Conservation (phyloP, 139 green algal species). For the Closterium sp. region DNA sequence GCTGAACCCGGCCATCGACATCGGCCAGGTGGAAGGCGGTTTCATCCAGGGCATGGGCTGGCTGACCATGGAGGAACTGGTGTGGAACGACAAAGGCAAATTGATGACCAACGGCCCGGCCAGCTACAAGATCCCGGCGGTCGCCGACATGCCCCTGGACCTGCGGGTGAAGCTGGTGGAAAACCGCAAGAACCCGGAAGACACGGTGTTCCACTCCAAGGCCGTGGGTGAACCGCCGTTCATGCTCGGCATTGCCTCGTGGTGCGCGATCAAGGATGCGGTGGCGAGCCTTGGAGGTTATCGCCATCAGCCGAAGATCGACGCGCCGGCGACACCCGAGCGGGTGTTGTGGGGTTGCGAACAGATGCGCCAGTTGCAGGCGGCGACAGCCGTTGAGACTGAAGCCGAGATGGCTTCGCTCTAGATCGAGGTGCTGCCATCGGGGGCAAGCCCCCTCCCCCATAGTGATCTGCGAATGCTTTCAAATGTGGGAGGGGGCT, state of each 20-base stretch:
- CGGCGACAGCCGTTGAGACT: no score
- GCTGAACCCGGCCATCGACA: conserved; percentile 68
- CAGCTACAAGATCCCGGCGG: conserved; percentile 17
- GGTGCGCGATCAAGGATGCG: conserved; percentile 88
- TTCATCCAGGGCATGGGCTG: conserved; percentile 18
- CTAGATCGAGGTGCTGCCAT: no score
- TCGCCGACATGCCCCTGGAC: neutral
- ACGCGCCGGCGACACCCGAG: no score
- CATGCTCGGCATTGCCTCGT: conserved; percentile 77
- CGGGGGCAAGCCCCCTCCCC: no score
- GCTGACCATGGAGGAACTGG: conserved; percentile 81
- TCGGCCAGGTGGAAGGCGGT: conserved; percentile 58
- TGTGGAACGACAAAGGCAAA: neutral
- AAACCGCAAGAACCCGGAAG: conserved; percentile 72
- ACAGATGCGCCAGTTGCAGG: no score
- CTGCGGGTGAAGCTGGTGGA: conserved; percentile 22
- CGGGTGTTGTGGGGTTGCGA: no score
- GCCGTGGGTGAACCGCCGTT: conserved; percentile 91
- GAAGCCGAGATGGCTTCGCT: no score
- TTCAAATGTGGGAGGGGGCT: no score
- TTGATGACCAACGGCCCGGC: conserved; percentile 24
- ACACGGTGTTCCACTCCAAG: conserved; percentile 83
- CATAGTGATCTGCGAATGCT: no score
- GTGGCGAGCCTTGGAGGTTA: no score
- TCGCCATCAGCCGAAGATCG: no score